A percentile compares a stretch with the other conserved stretches of the same genome.
Evolutionary conservation across 208 protist species (phyloP).

Genomic region (Crithidia expoeki): DNA sequence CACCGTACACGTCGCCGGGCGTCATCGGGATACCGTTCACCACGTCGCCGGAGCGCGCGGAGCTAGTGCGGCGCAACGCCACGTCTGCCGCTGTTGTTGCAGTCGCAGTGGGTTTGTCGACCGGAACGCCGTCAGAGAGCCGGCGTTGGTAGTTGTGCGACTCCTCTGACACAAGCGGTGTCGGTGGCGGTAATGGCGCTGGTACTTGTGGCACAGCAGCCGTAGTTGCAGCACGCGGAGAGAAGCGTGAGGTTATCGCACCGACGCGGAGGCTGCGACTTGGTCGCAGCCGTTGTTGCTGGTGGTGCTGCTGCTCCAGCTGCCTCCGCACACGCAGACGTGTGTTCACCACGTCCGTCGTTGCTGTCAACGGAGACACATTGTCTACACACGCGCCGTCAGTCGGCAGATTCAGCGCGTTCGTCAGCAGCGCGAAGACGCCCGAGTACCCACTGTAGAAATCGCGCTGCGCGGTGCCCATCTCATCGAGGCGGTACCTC

Average conservation of each 20-base stretch:
- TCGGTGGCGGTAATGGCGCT: no score
- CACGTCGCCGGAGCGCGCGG: slow-evolving; percentile 6
- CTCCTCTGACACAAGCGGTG: neutral
- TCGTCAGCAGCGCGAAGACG: slow-evolving; percentile 14
- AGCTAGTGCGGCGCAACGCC: neutral
- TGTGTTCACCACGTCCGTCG: neutral
- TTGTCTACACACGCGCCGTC: neutral
- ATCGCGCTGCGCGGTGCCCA: slow-evolving; percentile 11
- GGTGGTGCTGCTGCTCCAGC: no score
- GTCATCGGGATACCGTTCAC: slow-evolving; percentile 10
- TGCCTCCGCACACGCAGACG: neutral
- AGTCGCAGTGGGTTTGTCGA: neutral
- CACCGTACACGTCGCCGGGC: slow-evolving; percentile 2
- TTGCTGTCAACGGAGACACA: neutral
- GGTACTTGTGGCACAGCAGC: no score
- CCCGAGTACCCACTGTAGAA: slow-evolving; percentile 18
- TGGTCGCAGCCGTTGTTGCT: slow-evolving; percentile 3
- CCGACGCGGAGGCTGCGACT: neutral
- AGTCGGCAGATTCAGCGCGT: slow-evolving; percentile 12
- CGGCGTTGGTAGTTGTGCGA: slow-evolving; percentile 4
- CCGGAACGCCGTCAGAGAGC: neutral
- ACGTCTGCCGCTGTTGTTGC: neutral
- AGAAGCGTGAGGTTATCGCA: no score
- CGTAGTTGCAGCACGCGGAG: no score
- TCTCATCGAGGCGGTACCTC: slow-evolving; percentile 7